phyloP scores from a whole-genome alignment of 176 grass and related monocot genomes.

The Alloteropsis semialata region DNA sequence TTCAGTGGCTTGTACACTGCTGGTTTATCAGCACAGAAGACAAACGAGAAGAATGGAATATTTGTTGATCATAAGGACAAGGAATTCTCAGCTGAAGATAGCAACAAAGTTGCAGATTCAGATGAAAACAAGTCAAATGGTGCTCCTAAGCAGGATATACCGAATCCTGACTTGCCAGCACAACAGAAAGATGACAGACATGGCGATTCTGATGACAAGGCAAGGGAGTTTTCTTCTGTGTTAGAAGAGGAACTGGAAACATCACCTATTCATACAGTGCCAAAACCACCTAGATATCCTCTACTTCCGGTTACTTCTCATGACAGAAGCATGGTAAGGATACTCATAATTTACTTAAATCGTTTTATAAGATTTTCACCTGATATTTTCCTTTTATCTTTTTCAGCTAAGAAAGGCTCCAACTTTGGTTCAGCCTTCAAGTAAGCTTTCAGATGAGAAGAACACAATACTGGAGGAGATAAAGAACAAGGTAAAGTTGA shows the following conservation, averaged over 20 bases:
- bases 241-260: conserved; percentile 43
- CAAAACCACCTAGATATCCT: conserved; percentile 54
- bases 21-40: conserved; percentile 21
- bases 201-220: conserved; percentile 4
- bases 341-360: conserved; percentile 4
- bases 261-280: conserved; percentile 31
- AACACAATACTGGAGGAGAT: conserved; percentile 75
- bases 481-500: conserved; percentile 70
- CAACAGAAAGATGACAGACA: background rate
- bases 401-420: conserved; percentile 71
- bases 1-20: background rate
- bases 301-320: conserved; percentile 67
- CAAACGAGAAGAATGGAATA: background rate
- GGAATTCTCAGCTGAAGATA: conserved; percentile 1
- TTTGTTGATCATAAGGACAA: conserved; percentile 10
- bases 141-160: background rate
- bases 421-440: conserved; percentile 55
- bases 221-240: conserved; percentile 22
- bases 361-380: conserved; percentile 8
- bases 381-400: conserved; percentile 1
- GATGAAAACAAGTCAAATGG: conserved; percentile 29
- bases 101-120: conserved; percentile 12
- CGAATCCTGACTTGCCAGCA: background rate
- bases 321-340: conserved; percentile 80
- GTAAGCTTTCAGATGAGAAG: conserved; percentile 47